phyloP scores from a whole-genome alignment of 1,284 basidiomycete genomes.

The Malassezia cuniculi region DNA sequence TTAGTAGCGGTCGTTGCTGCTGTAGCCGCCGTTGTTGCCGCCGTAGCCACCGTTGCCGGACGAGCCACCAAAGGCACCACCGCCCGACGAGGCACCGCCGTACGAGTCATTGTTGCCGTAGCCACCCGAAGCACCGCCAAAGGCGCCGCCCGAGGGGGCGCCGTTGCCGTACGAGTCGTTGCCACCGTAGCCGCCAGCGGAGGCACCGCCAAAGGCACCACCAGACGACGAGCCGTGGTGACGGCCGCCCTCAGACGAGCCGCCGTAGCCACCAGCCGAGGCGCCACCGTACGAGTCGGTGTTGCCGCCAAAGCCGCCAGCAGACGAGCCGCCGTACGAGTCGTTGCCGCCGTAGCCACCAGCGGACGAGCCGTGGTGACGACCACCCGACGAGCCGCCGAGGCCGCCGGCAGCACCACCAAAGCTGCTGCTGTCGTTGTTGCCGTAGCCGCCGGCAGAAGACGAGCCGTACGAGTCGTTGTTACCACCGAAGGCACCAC shows the following conservation, averaged over 20 bases:
- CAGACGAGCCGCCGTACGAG: not conserved
- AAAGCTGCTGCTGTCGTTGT: no score
- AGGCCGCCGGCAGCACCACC: conserved; percentile 3
- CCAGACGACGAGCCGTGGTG: not conserved
- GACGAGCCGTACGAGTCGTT: conserved; percentile 10
- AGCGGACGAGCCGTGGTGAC: no score
- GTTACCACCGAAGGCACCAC: conserved; percentile 13
- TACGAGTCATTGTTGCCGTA: not conserved
- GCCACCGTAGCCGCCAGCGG: conserved; percentile 3
- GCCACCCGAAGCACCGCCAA: not conserved
- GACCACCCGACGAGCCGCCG: not conserved
- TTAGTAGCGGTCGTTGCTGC: conserved; percentile 4
- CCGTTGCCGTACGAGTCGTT: not conserved
- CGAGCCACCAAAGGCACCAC: not conserved
- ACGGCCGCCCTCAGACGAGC: not conserved
- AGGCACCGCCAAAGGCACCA: not conserved
- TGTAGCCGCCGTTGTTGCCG: conserved; percentile 1
- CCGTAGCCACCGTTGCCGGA: conserved; percentile 3
- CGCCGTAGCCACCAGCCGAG: conserved; percentile 1
- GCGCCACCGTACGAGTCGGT: not conserved
- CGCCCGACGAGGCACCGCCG: no score
- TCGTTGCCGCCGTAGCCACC: not conserved
- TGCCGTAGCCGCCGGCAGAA: not conserved
- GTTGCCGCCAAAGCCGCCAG: not conserved
- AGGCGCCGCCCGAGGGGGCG: no score